Evolutionary conservation across 2,329 filamentous ascomycete species (phyloP), one percentile per base, ranked within the genome.

Genomic region (Xylariaceae sp.): DNA sequence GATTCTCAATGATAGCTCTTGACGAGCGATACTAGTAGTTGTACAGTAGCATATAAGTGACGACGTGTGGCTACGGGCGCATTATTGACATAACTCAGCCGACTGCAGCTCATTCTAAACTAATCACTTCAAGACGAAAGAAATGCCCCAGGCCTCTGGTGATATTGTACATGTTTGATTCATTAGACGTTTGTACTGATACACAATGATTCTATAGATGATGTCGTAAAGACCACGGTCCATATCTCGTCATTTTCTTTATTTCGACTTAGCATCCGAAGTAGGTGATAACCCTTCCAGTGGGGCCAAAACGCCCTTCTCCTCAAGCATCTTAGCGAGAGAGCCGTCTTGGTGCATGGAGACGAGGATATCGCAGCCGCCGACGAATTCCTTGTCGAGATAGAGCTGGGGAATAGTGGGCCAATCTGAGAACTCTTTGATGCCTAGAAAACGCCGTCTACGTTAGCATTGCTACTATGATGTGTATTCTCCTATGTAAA

Each of bases 401-500:
- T 97, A 99, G 15, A 99, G 81, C 74, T 99, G 94, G 6, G 94
- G 94, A 71, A 99, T 97, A 16, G 94, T 99, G 11, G 94, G 94
- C 94, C 94, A 99, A 71, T 97, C 94, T 1, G 92, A 96, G 80
- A 94, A 99, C 76, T 99, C 93, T 77, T 99, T 99, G 78, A 99
- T 96, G 46, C 94, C 93, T 92, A 62, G 36, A 37, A 24, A 10
- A 11, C 15, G 2, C 32, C 29, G 18, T 4, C 13, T 27, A 27
- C 13, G 55, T 58, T 16, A 60, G 47, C 50, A 50, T 4, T 32
- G 9, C 30, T 37, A 13, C 15, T 4, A 20, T 26, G 35, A 29
- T n/a, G 18, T 8, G n/a, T 15, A 11, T 2, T 4, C 33, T 44
- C 16, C 3, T 27, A 21, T 46, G 6, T 42, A 11, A 7, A 18